Evolutionary conservation across 768 basidiomycete genomes (phyloP).

Genomic region (Xerocomus potaroensis): DNA sequence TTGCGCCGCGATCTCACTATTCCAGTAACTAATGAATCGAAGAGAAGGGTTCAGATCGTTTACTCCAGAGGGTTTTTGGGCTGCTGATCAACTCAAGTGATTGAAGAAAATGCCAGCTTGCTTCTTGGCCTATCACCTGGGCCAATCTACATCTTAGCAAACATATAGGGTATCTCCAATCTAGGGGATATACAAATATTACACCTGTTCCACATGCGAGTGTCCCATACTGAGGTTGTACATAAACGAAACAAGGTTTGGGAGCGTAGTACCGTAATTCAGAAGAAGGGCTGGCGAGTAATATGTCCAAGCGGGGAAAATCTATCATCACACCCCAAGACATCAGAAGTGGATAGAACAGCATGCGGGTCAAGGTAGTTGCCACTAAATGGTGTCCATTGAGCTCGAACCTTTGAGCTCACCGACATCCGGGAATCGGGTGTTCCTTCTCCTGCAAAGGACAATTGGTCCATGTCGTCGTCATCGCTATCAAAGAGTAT

Average conservation of each 20-base stretch:
- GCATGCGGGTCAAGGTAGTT: slow-evolving; percentile 29
- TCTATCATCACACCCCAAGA: slow-evolving; percentile 34
- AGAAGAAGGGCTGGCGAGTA: slow-evolving; percentile 35
- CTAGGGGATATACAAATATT: slow-evolving; percentile 15
- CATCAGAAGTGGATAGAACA: slow-evolving; percentile 26
- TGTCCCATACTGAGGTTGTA: slow-evolving; percentile 9
- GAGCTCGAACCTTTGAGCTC: slow-evolving; percentile 8
- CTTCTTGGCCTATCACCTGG: no score
- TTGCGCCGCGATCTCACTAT: neutral
- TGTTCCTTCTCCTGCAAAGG: slow-evolving; percentile 34
- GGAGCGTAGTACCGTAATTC: slow-evolving; percentile 1
- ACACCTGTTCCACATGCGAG: slow-evolving; percentile 14
- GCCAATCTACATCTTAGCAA: neutral
- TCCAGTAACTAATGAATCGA: neutral
- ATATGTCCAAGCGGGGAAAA: slow-evolving; percentile 47
- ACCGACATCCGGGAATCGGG: slow-evolving; percentile 13
- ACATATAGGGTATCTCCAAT: slow-evolving; percentile 21
- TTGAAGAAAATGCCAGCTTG: no score
- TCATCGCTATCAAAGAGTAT: slow-evolving; percentile 46
- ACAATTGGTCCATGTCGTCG: slow-evolving; percentile 49
- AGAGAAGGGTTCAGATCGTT: neutral
- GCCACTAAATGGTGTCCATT: slow-evolving; percentile 30
- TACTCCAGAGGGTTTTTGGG: no score
- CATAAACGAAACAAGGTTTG: neutral
- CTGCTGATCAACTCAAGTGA: no score